A percentile compares a stretch with the other conserved stretches of the same genome.
Evolutionary conservation across 208 protist species (phyloP).

Genomic region (Leishmania guyanensis): DNA sequence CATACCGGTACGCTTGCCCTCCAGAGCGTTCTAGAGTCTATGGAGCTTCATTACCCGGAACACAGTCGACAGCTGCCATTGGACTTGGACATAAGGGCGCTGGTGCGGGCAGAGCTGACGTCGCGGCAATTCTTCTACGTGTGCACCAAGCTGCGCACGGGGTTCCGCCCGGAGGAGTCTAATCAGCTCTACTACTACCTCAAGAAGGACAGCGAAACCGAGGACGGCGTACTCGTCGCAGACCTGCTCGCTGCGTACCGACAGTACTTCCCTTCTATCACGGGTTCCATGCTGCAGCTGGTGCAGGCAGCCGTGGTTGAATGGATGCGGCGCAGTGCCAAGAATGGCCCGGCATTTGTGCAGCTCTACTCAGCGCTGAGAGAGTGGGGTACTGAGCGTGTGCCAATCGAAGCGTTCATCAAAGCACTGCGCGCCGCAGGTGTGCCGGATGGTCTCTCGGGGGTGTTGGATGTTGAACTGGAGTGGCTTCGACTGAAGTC

Average conservation of each 20-base stretch:
- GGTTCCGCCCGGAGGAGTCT: conserved; percentile 44
- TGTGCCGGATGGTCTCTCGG: conserved; percentile 34
- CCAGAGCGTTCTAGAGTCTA: conserved; percentile 2
- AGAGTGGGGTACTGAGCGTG: conserved; percentile 36
- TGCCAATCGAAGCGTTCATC: conserved; percentile 61
- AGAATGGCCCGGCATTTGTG: conserved; percentile 50
- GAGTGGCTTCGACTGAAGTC: conserved; percentile 81
- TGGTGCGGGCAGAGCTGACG: conserved; percentile 31
- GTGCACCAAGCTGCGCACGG: conserved; percentile 44
- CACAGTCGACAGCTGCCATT: conserved; percentile 7
- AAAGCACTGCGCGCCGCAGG: conserved; percentile 47
- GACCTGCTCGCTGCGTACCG: conserved; percentile 49
- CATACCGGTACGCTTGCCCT: conserved; percentile 60
- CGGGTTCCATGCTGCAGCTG: conserved; percentile 54
- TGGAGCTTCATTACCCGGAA: conserved; percentile 27
- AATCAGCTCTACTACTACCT: conserved; percentile 69
- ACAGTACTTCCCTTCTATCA: conserved; percentile 65
- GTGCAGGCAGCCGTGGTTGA: conserved; percentile 33
- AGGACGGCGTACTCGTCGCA: conserved; percentile 37
- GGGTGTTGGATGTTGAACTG: conserved; percentile 61
- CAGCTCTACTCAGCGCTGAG: conserved; percentile 47
- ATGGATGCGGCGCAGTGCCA: conserved; percentile 26
- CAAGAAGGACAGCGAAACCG: conserved; percentile 29
- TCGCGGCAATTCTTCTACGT: conserved; percentile 56
- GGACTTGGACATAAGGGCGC: conserved; percentile 34